Evolutionary conservation across 257 asterid species (phyloP).

Genomic region (Solanum pennellii): DNA sequence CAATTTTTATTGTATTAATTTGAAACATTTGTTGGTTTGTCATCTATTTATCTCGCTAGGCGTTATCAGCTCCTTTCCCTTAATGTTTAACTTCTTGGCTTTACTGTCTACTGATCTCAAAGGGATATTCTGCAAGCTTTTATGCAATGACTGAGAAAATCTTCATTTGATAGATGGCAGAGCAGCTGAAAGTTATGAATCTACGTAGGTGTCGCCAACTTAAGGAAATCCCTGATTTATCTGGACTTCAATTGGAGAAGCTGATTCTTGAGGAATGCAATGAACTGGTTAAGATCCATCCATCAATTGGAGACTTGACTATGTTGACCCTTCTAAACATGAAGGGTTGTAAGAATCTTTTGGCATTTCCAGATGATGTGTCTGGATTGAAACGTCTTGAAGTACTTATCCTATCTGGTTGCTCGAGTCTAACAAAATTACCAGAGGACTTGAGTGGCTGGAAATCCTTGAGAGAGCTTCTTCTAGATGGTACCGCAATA

Average conservation of each 20-base stretch:
- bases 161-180: conserved; percentile 5
- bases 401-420: conserved; percentile 22
- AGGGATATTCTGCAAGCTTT: background rate
- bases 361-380: conserved; percentile 14
- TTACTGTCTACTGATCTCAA: background rate
- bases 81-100: background rate
- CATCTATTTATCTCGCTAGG: background rate
- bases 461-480: conserved; percentile 17
- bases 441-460: conserved; percentile 13
- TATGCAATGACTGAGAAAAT: background rate
- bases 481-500: conserved; percentile 5
- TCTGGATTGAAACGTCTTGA: conserved; percentile 22
- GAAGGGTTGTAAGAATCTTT: conserved; percentile 8
- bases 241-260: conserved; percentile 16
- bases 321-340: conserved; percentile 14
- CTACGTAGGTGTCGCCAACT: conserved; percentile 4
- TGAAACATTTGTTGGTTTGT: background rate
- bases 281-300: conserved; percentile 8
- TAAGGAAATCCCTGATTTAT: conserved; percentile 13
- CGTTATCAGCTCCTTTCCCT: background rate
- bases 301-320: conserved; percentile 11
- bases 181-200: conserved; percentile 17
- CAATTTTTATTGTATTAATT: background rate
- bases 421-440: conserved; percentile 6
- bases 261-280: conserved; percentile 13